Evolutionary conservation across 1,284 basidiomycete genomes (phyloP).

Genomic region (Cerioporus squamosus): DNA sequence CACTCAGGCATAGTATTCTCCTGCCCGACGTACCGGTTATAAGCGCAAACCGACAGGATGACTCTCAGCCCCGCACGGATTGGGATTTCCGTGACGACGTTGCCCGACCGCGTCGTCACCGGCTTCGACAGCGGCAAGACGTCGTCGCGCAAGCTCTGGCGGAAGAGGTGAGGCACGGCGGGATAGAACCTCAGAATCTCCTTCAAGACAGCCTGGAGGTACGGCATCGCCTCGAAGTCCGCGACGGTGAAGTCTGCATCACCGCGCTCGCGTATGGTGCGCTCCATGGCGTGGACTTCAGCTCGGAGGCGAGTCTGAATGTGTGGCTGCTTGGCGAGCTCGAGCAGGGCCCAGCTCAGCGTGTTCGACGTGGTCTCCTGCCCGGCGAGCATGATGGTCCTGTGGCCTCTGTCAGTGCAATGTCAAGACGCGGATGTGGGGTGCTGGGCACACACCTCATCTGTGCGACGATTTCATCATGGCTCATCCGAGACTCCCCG

Average conservation of each 20-base stretch:
- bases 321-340: constrained; percentile 43
- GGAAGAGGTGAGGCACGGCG: constrained; percentile 30
- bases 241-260: constrained; percentile 46
- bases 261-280: constrained; percentile 42
- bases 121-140: constrained; percentile 38
- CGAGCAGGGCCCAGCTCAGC: constrained; percentile 45
- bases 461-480: constrained; percentile 57
- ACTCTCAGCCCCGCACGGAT: constrained; percentile 40
- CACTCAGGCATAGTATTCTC: too few species aligned
- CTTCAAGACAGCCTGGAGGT: constrained; percentile 55
- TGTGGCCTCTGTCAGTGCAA: constrained; percentile 10
- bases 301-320: constrained; percentile 44
- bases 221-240: constrained; percentile 59
- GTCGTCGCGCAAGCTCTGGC: constrained; percentile 35
- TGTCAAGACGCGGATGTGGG: neutral
- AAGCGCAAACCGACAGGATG: constrained; percentile 39
- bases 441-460: constrained; percentile 45
- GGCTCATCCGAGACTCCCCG: constrained; percentile 45
- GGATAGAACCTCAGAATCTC: constrained; percentile 38
- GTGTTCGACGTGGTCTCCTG: constrained; percentile 58
- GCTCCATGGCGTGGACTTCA: constrained; percentile 44
- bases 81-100: constrained; percentile 38
- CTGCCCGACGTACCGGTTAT: constrained; percentile 41
- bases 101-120: constrained; percentile 30
- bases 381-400: constrained; percentile 48